Conservation (phyloP, 2,329 filamentous ascomycete genomes). For the Metarhizium brunneum region DNA sequence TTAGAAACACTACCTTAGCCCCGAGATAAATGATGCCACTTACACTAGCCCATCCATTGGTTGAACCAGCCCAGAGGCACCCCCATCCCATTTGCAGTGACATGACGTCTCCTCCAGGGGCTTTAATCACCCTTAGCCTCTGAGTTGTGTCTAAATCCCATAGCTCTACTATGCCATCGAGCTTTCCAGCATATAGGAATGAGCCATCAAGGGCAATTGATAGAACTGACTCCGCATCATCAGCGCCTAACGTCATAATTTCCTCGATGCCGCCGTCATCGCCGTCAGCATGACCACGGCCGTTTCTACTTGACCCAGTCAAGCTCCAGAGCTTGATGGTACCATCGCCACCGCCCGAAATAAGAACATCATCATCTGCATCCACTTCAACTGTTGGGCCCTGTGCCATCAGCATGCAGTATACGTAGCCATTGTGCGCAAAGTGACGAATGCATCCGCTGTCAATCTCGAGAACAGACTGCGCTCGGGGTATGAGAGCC, state of each 20-base stretch:
- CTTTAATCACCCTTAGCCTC: conserved; percentile 76
- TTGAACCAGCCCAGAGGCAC: conserved; percentile 78
- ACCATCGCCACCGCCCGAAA: conserved; percentile 89
- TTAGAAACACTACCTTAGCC: fast-evolving
- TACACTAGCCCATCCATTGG: conserved; percentile 79
- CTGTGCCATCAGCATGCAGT: conserved; percentile 83
- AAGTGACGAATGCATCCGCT: conserved; percentile 75
- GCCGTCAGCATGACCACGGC: conserved; percentile 22
- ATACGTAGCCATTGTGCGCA: conserved; percentile 91
- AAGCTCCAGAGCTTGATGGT: conserved; percentile 91
- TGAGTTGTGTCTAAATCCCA: conserved; percentile 97
- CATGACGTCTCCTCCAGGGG: conserved; percentile 74
- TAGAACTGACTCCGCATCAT: conserved; percentile 56
- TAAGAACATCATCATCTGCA: conserved; percentile 67
- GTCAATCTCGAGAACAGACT: conserved; percentile 66
- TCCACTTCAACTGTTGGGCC: conserved; percentile 59
- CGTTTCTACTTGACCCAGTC: conserved; percentile 11
- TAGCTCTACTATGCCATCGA: conserved; percentile 81
- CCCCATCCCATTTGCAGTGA: conserved; percentile 79
- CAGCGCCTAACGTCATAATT: conserved; percentile 54
- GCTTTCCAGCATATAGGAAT: conserved; percentile 84
- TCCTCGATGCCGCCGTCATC: conserved; percentile 56
- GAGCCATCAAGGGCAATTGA: conserved; percentile 82
- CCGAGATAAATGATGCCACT: conserved; percentile 16
- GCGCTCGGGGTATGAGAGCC: conserved; percentile 41